Evolutionary conservation across 164 flowering plant species (phyloP).

Genomic region (Liquidambar formosana): DNA sequence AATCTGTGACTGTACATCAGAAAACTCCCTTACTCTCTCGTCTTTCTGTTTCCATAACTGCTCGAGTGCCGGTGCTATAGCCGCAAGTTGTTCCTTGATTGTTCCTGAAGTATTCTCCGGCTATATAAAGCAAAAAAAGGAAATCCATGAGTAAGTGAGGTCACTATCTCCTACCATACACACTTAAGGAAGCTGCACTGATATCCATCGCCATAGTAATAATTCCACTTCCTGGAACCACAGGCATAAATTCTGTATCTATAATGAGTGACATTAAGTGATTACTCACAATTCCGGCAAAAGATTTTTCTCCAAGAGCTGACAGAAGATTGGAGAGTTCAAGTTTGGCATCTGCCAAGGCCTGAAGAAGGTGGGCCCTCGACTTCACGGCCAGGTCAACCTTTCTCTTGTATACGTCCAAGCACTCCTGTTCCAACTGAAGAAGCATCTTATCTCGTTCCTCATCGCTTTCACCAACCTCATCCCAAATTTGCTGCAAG

Average conservation of each 20-base stretch:
- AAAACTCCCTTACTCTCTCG: slow-evolving; percentile 74
- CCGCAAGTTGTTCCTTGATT: slow-evolving; percentile 91
- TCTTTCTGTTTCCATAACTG: slow-evolving; percentile 78
- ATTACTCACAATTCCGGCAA: slow-evolving; percentile 66
- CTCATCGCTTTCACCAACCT: slow-evolving; percentile 91
- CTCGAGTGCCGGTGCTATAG: slow-evolving; percentile 78
- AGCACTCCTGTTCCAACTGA: slow-evolving; percentile 91
- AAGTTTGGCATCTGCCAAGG: slow-evolving; percentile 69
- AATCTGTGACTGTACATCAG: slow-evolving; percentile 81
- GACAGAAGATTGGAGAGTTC: slow-evolving; percentile 71
- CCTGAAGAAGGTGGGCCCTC: slow-evolving; percentile 80
- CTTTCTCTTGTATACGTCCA: slow-evolving; percentile 93
- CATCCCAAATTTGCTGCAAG: slow-evolving; percentile 95
- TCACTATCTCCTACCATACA: background rate
- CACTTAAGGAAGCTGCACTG: background rate
- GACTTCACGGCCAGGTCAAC: slow-evolving; percentile 87
- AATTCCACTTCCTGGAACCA: background rate
- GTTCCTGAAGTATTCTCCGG: slow-evolving; percentile 80
- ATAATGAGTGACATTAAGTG: background rate
- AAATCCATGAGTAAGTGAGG: slow-evolving; percentile 1
- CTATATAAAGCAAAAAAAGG: slow-evolving; percentile 45
- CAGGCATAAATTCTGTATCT: background rate
- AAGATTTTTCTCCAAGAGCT: slow-evolving; percentile 81
- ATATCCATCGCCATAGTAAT: background rate
- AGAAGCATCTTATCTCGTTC: slow-evolving; percentile 91